Evolutionary conservation across 2,329 filamentous ascomycete genomes (phyloP).

Genomic region (Fusarium camptoceras): DNA sequence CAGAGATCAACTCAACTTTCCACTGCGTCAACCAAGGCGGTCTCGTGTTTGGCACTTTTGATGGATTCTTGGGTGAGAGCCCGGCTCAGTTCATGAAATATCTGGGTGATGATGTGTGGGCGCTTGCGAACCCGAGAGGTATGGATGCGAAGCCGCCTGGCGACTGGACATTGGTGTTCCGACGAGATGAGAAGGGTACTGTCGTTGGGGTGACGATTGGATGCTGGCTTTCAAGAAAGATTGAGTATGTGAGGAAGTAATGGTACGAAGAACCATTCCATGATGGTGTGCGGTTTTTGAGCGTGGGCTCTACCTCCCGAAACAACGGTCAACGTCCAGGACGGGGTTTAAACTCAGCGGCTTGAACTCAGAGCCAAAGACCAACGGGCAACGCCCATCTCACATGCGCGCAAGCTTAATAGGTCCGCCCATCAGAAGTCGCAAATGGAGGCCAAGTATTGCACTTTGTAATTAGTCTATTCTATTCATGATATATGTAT

Average conservation of each 20-base stretch:
- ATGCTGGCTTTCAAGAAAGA: conserved; percentile 27
- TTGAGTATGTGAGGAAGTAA: conserved; percentile 25
- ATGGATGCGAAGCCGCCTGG: conserved; percentile 37
- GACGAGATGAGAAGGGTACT: not conserved
- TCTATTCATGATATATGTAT: not conserved
- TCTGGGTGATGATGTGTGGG: conserved; percentile 24
- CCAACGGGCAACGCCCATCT: no score
- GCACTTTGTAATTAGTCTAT: conserved; percentile 11
- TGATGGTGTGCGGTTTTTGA: no score
- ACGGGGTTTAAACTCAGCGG: not conserved
- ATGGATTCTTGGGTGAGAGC: conserved; percentile 27
- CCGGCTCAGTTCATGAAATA: conserved; percentile 30
- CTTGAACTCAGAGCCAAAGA: accelerated
- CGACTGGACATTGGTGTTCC: conserved; percentile 32
- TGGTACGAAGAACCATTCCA: not conserved
- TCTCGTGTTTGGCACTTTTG: conserved; percentile 30
- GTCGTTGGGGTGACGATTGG: conserved; percentile 16
- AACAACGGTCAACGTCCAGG: no score
- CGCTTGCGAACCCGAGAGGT: conserved; percentile 24
- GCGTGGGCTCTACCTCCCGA: not conserved
- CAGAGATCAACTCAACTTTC: conserved; percentile 25
- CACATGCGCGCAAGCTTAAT: not conserved
- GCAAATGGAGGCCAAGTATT: not conserved
- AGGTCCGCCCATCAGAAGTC: no score
- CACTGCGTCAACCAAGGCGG: conserved; percentile 29